Evolutionary conservation across 805 yeast genomes (phyloP).

Genomic region (Candida quercuum): DNA sequence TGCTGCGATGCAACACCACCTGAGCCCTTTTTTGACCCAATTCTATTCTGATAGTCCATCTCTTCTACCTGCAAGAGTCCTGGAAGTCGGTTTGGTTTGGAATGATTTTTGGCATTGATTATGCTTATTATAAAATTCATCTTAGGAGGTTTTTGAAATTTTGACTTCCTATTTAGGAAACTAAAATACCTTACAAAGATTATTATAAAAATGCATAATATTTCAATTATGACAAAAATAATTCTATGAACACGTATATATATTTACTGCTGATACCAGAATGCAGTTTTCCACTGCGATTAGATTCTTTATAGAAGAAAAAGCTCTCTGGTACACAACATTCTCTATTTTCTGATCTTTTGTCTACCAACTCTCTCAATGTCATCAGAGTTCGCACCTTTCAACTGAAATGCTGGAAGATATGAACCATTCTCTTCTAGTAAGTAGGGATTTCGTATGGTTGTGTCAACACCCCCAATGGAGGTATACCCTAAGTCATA

Average conservation of each 20-base stretch:
- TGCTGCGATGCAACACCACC: slow-evolving; percentile 82
- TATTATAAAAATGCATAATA: too few species aligned
- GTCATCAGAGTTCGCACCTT: slow-evolving; percentile 52
- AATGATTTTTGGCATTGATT: too few species aligned
- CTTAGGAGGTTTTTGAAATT: too few species aligned
- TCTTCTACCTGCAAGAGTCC: too few species aligned
- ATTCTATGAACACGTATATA: too few species aligned
- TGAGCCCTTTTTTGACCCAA: slow-evolving; percentile 79
- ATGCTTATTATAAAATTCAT: too few species aligned
- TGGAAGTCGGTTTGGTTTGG: too few species aligned
- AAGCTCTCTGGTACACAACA: too few species aligned
- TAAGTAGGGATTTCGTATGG: slow-evolving; percentile 67
- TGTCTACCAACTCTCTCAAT: slow-evolving; percentile 49
- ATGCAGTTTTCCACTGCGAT: too few species aligned
- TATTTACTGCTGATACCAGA: too few species aligned
- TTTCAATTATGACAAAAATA: too few species aligned
- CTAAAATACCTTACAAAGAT: too few species aligned
- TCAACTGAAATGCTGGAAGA: slow-evolving; percentile 53
- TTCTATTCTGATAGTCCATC: slow-evolving; percentile 88
- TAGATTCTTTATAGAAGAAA: not conserved
- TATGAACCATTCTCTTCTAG: slow-evolving; percentile 25
- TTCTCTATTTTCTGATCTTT: not conserved
- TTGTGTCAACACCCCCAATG: slow-evolving; percentile 71
- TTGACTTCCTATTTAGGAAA: not conserved
- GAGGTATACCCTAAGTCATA: slow-evolving; percentile 88